Percentiles rank a stretch among this genome's conserved stretches.
Evolutionary conservation across 495 filamentous ascomycete genomes (phyloP).

Genomic region (Annulohypoxylon maeteangense): DNA sequence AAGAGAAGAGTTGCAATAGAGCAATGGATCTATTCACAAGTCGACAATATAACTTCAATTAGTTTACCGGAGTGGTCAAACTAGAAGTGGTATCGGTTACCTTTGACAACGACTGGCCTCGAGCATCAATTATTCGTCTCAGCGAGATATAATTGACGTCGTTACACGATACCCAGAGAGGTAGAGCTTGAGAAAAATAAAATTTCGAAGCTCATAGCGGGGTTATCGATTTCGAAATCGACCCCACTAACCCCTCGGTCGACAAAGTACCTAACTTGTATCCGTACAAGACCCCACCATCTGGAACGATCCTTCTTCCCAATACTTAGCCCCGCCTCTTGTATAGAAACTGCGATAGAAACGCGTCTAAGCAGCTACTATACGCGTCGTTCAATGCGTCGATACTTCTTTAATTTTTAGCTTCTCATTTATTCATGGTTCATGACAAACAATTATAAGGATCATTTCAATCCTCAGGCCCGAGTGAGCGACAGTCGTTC

Average conservation of each 20-base stretch:
- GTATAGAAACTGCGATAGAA: background rate
- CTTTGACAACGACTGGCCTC: background rate
- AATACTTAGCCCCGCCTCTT: conserved; percentile 5
- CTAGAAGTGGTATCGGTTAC: conserved; percentile 1
- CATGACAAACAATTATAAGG: background rate
- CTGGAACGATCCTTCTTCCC: background rate
- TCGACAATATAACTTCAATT: conserved; percentile 15
- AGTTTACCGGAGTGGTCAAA: conserved; percentile 3
- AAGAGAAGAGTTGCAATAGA: background rate
- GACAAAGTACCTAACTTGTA: background rate
- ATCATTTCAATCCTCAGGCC: too few species aligned
- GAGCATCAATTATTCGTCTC: conserved; percentile 10
- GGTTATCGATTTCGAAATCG: conserved; percentile 9
- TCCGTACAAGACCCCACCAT: conserved; percentile 3
- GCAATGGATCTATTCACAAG: conserved; percentile 23
- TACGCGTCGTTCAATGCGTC: conserved; percentile 27
- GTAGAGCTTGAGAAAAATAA: conserved; percentile 24
- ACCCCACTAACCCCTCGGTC: conserved; percentile 31
- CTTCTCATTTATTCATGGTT: background rate
- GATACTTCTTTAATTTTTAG: background rate
- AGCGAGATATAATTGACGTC: conserved; percentile 24
- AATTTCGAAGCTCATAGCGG: conserved; percentile 35
- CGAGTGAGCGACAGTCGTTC: background rate
- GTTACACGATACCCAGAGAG: conserved; percentile 1
- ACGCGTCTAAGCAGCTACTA: conserved; percentile 12